Evolutionary conservation across 441 rosid genomes (phyloP).

Genomic region (Gossypium trilobum): DNA sequence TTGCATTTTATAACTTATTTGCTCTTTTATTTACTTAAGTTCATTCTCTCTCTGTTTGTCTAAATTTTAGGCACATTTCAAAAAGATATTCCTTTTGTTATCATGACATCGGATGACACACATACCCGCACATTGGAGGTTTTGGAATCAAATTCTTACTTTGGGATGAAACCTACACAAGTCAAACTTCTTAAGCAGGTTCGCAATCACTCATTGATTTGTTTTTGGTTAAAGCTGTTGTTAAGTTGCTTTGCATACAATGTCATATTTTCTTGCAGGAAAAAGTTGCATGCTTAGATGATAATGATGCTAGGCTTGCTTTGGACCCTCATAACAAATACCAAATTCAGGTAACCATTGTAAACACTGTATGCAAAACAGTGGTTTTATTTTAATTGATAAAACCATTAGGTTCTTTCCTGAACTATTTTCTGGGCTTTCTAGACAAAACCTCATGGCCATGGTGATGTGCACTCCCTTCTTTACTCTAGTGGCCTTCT

Average conservation of each 20-base stretch:
- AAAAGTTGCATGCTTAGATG: slow-evolving; percentile 95
- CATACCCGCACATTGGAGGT: slow-evolving; percentile 61
- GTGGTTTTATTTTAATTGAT: not conserved
- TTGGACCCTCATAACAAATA: slow-evolving; percentile 68
- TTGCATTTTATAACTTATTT: not conserved
- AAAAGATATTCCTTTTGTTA: slow-evolving; percentile 68
- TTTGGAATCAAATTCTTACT: slow-evolving; percentile 65
- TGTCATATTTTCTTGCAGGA: slow-evolving; percentile 41
- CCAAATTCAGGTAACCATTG: slow-evolving; percentile 58
- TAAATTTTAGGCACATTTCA: slow-evolving; percentile 38
- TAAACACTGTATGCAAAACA: not conserved
- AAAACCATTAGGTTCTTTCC: not conserved
- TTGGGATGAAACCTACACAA: slow-evolving; percentile 87
- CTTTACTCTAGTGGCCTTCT: slow-evolving; percentile 84
- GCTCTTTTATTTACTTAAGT: not conserved
- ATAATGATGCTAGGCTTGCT: slow-evolving; percentile 85
- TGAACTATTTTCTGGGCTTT: slow-evolving; percentile 21
- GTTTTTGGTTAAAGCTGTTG: not conserved
- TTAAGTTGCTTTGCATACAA: slow-evolving; percentile 4
- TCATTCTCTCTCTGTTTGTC: not conserved
- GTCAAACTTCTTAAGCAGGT: slow-evolving; percentile 92
- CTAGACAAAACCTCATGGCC: slow-evolving; percentile 97
- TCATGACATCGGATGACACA: slow-evolving; percentile 97
- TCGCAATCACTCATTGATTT: slow-evolving; percentile 13
- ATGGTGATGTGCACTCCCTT: slow-evolving; percentile 91